Evolutionary conservation across 108 stramenopile species (phyloP).

Genomic region (Pseudonitzschia delicatissima): DNA sequence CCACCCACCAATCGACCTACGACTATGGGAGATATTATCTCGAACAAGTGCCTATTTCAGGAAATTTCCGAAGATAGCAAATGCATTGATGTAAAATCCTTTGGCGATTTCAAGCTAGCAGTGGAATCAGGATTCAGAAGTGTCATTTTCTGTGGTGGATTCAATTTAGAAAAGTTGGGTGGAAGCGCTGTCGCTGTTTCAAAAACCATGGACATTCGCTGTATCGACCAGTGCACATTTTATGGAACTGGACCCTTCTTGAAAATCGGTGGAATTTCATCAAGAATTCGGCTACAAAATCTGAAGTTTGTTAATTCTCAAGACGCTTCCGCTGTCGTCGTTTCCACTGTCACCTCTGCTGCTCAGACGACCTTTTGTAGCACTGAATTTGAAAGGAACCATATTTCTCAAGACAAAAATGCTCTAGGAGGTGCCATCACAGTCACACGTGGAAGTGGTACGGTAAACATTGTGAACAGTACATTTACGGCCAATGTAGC

Average conservation of each 20-base stretch:
- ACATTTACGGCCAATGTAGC: slow-evolving; percentile 17
- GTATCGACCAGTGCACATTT: slow-evolving; percentile 4
- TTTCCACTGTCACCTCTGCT: background rate
- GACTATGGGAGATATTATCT: background rate
- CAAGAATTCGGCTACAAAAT: slow-evolving; percentile 11
- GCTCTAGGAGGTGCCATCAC: slow-evolving; percentile 10
- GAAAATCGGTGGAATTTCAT: slow-evolving; percentile 2
- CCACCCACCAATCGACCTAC: background rate
- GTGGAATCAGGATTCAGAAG: background rate
- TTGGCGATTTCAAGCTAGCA: slow-evolving; percentile 6
- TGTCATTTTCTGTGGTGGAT: slow-evolving; percentile 23
- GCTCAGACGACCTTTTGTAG: slow-evolving; percentile 13
- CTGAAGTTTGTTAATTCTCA: slow-evolving; percentile 17
- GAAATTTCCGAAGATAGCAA: slow-evolving; percentile 3
- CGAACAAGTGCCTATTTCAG: background rate
- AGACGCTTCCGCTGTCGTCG: slow-evolving; percentile 3
- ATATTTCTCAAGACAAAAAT: background rate
- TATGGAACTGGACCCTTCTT: slow-evolving; percentile 10
- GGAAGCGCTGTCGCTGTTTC: background rate
- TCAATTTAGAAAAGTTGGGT: slow-evolving; percentile 1
- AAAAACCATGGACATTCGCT: slow-evolving; percentile 13
- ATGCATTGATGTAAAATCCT: slow-evolving; percentile 17
- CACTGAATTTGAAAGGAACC: slow-evolving; percentile 14
- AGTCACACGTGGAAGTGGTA: slow-evolving; percentile 5
- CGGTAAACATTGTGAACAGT: slow-evolving; percentile 12